Base-by-base conservation (phyloP, 2,329 filamentous ascomycete genomes). In the Aspergillus vadensis region DNA sequence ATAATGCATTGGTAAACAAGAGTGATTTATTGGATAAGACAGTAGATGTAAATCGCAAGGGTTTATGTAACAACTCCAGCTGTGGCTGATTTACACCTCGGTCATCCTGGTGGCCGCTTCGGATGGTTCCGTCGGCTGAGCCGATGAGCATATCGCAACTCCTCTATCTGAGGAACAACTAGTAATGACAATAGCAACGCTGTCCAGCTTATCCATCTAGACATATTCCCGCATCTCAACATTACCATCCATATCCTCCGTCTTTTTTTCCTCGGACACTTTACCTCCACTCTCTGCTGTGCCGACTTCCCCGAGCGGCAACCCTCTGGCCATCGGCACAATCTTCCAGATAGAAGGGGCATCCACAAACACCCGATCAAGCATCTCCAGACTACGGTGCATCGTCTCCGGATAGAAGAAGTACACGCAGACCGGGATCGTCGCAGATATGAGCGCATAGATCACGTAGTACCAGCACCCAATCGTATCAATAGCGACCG, bases 361-460 rank as follows among this genome's bases (percentile, higher is more conserved):
- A 14, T 23, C 21, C 12, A 27, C 21, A 48, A 48, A 48, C 12
- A 48, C 44, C 21, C 44, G 4, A 30, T 48, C 44, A 7, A 48
- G 19, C 43, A 47, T 48, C 25, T 64, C 60, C 54, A 64, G 19
- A 25, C 54, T 60, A 25, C 52, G 57, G 2, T 58, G 57, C 57
- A 58, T 62, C 3, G 62, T 64, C 38, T 64, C 62, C 3, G 62
- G 60, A 15, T 58, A 62, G 17, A 64, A 49, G 30, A 64, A 53
- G 47, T 54, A 64, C 6, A 56, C 60, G 2, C 23, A 49, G 3
- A 44, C 39, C 0, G 58, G 53, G 10, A 62, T 60, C 9, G 32
- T 43, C 15, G 58, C 41, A 4, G 53, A 51, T 10, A 62, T 58
- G 6, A 55, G 15, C 2, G 52, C 38, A 23, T 59, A 62, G 17